phyloP scores from a whole-genome alignment of 208 protist species.

The Trypanosoma brucei region DNA sequence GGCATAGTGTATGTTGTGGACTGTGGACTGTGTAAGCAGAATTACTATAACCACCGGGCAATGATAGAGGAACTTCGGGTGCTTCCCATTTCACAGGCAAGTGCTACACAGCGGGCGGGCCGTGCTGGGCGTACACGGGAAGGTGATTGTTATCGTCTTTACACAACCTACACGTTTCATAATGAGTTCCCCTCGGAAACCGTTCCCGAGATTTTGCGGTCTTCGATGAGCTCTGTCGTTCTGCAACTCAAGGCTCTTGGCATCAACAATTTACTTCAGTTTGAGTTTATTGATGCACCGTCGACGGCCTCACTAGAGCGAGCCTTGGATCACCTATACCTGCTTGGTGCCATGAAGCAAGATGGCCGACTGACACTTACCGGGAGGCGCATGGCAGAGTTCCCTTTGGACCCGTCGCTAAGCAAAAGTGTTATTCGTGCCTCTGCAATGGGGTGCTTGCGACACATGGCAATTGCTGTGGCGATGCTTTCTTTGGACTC shows the following conservation, averaged over 20 bases:
- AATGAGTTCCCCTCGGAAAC: constrained; percentile 93
- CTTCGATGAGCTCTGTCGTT: constrained; percentile 94
- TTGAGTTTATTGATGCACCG: constrained; percentile 98
- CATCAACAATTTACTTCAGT: constrained; percentile 95
- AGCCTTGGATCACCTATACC: constrained; percentile 96
- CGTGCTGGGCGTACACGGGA: constrained; percentile 92
- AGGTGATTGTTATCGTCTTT: constrained; percentile 96
- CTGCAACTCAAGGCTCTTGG: constrained; percentile 96
- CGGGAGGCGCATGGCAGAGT: constrained; percentile 97
- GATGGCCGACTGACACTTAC: constrained; percentile 95
- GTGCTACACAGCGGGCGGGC: constrained; percentile 93
- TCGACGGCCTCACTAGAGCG: constrained; percentile 95
- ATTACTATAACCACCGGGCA: constrained; percentile 94
- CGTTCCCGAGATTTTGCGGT: constrained; percentile 96
- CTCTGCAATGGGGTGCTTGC: constrained; percentile 59
- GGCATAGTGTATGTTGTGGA: constrained; percentile 99
- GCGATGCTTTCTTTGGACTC: constrained; percentile 92
- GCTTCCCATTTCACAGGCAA: constrained; percentile 94
- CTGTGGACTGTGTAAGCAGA: constrained; percentile 97
- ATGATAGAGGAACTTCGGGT: constrained; percentile 96
- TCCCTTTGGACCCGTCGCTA: constrained; percentile 98
- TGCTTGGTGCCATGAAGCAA: constrained; percentile 97
- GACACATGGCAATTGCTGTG: constrained; percentile 88
- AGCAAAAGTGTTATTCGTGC: constrained; percentile 90
- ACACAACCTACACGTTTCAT: constrained; percentile 92